phyloP scores from a whole-genome alignment of 2,329 filamentous ascomycete genomes.

The Pseudopithomyces maydicus region DNA sequence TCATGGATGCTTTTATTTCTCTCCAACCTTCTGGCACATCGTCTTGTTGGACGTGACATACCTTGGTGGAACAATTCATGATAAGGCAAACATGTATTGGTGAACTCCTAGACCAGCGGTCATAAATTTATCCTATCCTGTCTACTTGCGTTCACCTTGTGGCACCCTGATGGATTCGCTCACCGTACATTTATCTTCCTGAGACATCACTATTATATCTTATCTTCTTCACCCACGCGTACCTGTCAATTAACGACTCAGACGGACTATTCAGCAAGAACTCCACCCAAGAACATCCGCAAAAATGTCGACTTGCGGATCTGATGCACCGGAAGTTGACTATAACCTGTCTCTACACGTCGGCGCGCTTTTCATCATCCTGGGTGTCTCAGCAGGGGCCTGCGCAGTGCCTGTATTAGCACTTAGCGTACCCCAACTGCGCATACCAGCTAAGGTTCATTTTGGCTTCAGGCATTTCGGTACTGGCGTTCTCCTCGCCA shows the following conservation, averaged over 20 bases:
- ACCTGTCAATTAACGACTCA: neutral
- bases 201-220: too few relatives aligned
- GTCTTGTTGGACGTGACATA: neutral
- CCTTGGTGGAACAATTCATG: neutral
- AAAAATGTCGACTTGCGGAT: neutral
- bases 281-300: too few relatives aligned
- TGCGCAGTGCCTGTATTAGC: slow-evolving; percentile 67
- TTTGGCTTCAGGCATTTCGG: slow-evolving; percentile 62
- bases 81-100: too few relatives aligned
- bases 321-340: slow-evolving; percentile 19
- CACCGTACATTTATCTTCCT: neutral
- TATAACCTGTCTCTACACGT: slow-evolving; percentile 39
- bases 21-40: neutral
- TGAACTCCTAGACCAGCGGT: too few relatives aligned
- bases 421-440: slow-evolving; percentile 63
- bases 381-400: slow-evolving; percentile 47
- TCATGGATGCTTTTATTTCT: neutral
- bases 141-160: neutral
- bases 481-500: slow-evolving; percentile 81
- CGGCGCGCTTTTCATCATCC: slow-evolving; percentile 40
- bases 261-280: neutral
- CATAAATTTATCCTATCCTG: neutral
- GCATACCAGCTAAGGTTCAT: slow-evolving; percentile 64
- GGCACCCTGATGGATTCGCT: neutral
- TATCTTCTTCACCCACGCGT: too few relatives aligned